Evolutionary conservation across 495 filamentous ascomycete genomes (phyloP).

Genomic region (Pseudevernia furfuracea): DNA sequence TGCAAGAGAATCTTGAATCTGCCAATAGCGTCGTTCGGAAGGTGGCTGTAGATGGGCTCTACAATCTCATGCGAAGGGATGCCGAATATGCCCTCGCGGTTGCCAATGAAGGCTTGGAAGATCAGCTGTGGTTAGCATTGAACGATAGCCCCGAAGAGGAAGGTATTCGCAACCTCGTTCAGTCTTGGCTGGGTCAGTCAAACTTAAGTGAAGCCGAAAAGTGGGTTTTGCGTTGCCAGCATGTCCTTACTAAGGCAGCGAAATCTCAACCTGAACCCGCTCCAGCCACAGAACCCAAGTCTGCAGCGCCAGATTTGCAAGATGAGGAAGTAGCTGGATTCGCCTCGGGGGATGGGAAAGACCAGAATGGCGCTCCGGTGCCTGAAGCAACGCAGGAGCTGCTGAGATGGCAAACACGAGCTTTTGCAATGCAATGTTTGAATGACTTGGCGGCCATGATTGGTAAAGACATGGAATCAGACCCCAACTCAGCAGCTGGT

Average conservation of each 20-base stretch:
- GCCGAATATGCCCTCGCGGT: constrained; percentile 67
- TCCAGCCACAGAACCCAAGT: constrained; percentile 41
- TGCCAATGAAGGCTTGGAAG: constrained; percentile 71
- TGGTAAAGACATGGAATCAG: constrained; percentile 61
- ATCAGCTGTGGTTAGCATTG: constrained; percentile 83
- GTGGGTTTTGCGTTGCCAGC: constrained; percentile 85
- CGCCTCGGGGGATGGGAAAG: constrained; percentile 57
- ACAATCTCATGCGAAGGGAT: constrained; percentile 90
- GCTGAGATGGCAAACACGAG: constrained; percentile 89
- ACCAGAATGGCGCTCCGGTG: constrained; percentile 53
- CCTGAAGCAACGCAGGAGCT: constrained; percentile 70
- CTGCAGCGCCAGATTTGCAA: constrained; percentile 62
- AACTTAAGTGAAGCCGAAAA: constrained; percentile 63
- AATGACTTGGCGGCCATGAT: constrained; percentile 71
- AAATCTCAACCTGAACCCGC: constrained; percentile 51
- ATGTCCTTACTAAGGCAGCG: constrained; percentile 73
- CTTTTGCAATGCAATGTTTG: constrained; percentile 89
- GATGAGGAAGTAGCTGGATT: constrained; percentile 98
- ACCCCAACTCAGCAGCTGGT: constrained; percentile 63
- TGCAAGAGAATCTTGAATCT: constrained; percentile 71
- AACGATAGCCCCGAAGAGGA: constrained; percentile 67
- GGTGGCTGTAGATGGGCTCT: constrained; percentile 78
- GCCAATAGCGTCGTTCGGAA: constrained; percentile 59
- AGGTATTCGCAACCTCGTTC: constrained; percentile 71
- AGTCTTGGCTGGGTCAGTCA: constrained; percentile 87